A percentile compares a stretch with the other conserved stretches of the same genome.
Conservation (phyloP, 2,329 filamentous ascomycete genomes). For the Volutella citrinella region DNA sequence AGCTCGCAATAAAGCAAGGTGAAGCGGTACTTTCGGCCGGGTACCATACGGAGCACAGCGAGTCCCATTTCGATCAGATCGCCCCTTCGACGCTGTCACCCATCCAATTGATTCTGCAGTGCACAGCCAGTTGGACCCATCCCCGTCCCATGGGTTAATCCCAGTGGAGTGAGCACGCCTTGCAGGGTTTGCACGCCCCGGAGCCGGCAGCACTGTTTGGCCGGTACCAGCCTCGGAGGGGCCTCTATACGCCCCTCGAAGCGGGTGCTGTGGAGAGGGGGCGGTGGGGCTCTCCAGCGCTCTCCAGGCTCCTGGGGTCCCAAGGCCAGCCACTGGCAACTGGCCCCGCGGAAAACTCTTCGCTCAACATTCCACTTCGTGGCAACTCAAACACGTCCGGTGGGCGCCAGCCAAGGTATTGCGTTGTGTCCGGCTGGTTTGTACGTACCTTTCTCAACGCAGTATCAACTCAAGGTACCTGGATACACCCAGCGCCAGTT, state of each 20-base stretch:
- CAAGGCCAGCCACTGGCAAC: conserved; percentile 23
- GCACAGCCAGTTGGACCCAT: too few relatives aligned
- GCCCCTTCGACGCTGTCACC: too few relatives aligned
- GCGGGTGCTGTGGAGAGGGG: conserved; percentile 2
- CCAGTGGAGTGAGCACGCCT: too few relatives aligned
- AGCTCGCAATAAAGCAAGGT: too few relatives aligned
- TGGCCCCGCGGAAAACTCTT: conserved; percentile 25
- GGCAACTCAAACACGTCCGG: conserved; percentile 22
- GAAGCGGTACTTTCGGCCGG: too few relatives aligned
- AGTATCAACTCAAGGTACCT: not conserved
- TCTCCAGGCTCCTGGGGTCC: conserved; percentile 13
- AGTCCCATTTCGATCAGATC: too few relatives aligned
- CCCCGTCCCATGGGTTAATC: too few relatives aligned
- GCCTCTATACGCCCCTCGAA: conserved; percentile 5
- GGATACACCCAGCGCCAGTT: conserved; percentile 7
- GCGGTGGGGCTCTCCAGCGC: conserved; percentile 13
- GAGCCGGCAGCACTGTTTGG: conserved; percentile 17
- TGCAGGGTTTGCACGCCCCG: too few relatives aligned
- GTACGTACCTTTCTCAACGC: not conserved
- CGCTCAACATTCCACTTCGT: conserved; percentile 29
- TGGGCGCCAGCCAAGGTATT: conserved; percentile 23
- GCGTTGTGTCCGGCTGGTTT: not conserved
- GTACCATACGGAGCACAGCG: too few relatives aligned
- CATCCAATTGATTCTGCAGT: too few relatives aligned
- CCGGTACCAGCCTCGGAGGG: conserved; percentile 14